A percentile compares a stretch with the other conserved stretches of the same genome.
phyloP scores from a whole-genome alignment of 495 filamentous ascomycete species.

The Talaromyces borbonicus region DNA sequence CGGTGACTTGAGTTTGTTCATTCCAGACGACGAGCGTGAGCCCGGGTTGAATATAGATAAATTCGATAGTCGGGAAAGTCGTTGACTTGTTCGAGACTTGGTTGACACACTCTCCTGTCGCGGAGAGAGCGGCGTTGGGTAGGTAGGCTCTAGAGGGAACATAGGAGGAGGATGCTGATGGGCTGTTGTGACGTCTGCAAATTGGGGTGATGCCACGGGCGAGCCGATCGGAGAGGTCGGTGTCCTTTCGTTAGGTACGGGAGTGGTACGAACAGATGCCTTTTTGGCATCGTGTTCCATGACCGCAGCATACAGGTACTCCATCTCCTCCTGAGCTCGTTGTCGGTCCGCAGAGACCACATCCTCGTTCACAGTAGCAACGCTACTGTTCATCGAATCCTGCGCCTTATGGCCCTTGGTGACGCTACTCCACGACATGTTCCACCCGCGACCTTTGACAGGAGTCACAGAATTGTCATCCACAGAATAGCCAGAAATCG shows the following conservation, averaged over 20 bases:
- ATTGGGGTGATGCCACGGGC: conserved; percentile 20
- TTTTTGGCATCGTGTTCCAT: conserved; percentile 79
- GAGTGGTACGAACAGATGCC: conserved; percentile 18
- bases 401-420: conserved; percentile 25
- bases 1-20: conserved; percentile 40
- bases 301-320: conserved; percentile 82
- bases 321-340: conserved; percentile 68
- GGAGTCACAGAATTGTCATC: conserved; percentile 31
- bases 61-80: conserved; percentile 36
- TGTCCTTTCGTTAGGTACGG: conserved; percentile 11
- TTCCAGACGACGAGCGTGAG: conserved; percentile 48
- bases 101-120: conserved; percentile 3
- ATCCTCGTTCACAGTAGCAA: conserved; percentile 59
- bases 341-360: conserved; percentile 63
- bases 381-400: conserved; percentile 36
- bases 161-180: conserved; percentile 1
- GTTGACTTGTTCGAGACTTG: conserved; percentile 22
- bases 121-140: conserved; percentile 2
- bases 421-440: conserved; percentile 34
- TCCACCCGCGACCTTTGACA: conserved; percentile 20
- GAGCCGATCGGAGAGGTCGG: conserved; percentile 4
- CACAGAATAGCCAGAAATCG: conserved; percentile 25
- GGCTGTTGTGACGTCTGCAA: conserved; percentile 4
- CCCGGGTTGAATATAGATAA: conserved; percentile 47
- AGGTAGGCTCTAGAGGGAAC: conserved; percentile 4